Conservation (phyloP, 306 rosid species). For the Adenanthera pavonina region DNA sequence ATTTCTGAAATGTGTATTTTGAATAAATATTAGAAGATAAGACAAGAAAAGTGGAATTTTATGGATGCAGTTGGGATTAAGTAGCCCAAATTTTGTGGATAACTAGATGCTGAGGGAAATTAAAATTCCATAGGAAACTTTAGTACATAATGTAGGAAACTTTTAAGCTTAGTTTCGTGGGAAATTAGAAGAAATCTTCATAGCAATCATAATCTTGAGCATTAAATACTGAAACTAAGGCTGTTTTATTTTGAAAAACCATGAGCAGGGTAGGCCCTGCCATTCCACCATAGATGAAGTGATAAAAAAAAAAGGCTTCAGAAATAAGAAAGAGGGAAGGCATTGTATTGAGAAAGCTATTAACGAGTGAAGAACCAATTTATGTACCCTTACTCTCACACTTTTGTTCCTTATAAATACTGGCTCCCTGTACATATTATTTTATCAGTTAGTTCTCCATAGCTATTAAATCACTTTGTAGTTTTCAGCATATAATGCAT, state of each 20-base stretch:
- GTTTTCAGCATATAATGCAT: slow-evolving; percentile 18
- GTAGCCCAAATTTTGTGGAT: not conserved
- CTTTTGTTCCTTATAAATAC: not conserved
- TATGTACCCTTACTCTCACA: not conserved
- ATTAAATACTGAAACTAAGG: not conserved
- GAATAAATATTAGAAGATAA: not conserved
- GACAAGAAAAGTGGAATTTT: not conserved
- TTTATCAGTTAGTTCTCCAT: not conserved
- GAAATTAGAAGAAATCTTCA: not conserved
- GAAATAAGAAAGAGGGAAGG: not conserved
- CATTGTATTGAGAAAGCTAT: not conserved
- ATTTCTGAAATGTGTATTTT: not conserved
- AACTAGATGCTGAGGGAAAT: too few species aligned
- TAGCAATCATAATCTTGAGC: not conserved
- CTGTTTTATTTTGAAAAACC: not conserved
- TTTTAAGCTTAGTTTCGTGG: not conserved
- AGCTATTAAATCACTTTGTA: not conserved
- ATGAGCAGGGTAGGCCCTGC: not conserved
- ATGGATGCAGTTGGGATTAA: not conserved
- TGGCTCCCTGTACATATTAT: not conserved
- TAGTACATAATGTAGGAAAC: not conserved
- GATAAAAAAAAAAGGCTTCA: too few species aligned
- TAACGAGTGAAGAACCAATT: slow-evolving; percentile 18
- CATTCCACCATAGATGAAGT: not conserved
- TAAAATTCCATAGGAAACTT: not conserved